A percentile compares a stretch with the other conserved stretches of the same genome.
These are phyloP conservation scores for Tetrahymena thermophila DNA, from an alignment of 73 alveolate species.

Conservation along the genomic window DNA sequence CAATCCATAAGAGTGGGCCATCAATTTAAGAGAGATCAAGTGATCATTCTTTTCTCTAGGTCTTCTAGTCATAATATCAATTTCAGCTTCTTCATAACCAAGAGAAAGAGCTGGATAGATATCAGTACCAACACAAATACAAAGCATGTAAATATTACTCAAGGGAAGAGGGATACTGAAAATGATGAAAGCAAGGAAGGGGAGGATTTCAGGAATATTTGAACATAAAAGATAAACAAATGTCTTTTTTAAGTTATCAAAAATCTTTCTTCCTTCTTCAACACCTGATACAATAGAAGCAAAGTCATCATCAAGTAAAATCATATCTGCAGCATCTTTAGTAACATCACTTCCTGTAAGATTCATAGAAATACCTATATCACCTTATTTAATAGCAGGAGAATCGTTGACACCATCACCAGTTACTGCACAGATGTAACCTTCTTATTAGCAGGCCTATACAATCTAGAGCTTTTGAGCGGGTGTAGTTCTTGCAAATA, in stretches of 20 bases:
- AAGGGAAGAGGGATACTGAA: slow-evolving; percentile 75
- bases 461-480: slow-evolving; percentile 85
- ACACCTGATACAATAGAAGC: slow-evolving; percentile 88
- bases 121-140: slow-evolving; percentile 81
- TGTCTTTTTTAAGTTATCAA: slow-evolving; percentile 73
- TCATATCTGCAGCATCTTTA: slow-evolving; percentile 97
- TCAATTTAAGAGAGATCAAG: slow-evolving; percentile 57
- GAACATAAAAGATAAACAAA: slow-evolving; percentile 55
- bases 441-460: slow-evolving; percentile 78
- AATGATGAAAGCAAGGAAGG: slow-evolving; percentile 57
- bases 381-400: slow-evolving; percentile 63
- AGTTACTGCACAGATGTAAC: slow-evolving; percentile 90
- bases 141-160: slow-evolving; percentile 64
- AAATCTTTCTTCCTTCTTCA: slow-evolving; percentile 89
- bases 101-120: slow-evolving; percentile 72
- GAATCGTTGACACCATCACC: slow-evolving; percentile 97
- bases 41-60: slow-evolving; percentile 77
- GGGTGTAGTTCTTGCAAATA: slow-evolving; percentile 93
- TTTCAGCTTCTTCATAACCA: slow-evolving; percentile 80
- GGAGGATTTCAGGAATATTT: slow-evolving; percentile 71
- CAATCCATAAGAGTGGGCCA: slow-evolving; percentile 50
- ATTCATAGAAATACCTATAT: slow-evolving; percentile 84
- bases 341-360: slow-evolving; percentile 96
- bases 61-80: slow-evolving; percentile 71
- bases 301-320: slow-evolving; percentile 90